phyloP scores from a whole-genome alignment of 371 early-diverging fungal species.

The Dinochytrium kinnereticum region DNA sequence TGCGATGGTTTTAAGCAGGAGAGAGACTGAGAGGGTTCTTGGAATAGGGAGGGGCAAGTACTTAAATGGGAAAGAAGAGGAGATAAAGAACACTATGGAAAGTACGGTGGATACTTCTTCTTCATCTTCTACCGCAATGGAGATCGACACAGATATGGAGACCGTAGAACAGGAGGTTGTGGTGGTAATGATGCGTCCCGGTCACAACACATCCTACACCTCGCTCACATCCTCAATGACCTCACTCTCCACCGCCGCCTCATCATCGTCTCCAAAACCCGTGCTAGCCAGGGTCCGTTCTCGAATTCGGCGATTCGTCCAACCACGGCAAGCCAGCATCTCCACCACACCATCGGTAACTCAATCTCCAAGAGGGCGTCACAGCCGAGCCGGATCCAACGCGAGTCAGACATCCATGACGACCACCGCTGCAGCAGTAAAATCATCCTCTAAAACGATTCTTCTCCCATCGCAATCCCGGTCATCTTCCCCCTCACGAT shows the following conservation, averaged over 20 bases:
- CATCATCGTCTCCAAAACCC: not conserved
- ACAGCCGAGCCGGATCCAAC: not conserved
- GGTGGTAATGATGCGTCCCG: not conserved
- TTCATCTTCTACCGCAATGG: not conserved
- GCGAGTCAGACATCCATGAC: not conserved
- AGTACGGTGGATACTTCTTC: not conserved
- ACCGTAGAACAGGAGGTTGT: not conserved
- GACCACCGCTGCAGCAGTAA: not conserved
- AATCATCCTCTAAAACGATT: not conserved
- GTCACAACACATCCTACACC: not conserved
- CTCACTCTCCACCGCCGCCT: not conserved
- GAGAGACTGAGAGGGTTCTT: not conserved
- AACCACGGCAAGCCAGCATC: not conserved
- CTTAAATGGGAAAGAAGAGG: not conserved
- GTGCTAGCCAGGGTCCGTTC: not conserved
- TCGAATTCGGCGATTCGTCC: slow-evolving; percentile 1
- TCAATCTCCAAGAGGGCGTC: not conserved
- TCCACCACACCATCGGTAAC: not conserved
- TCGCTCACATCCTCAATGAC: not conserved
- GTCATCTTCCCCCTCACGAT: not conserved
- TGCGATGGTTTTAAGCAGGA: not conserved
- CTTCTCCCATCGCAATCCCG: not conserved
- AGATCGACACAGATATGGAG: not conserved
- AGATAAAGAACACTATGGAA: no score
- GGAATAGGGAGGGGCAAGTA: not conserved